Base-by-base conservation (phyloP, 140 eudicot genomes). In the Senecio squalidus region DNA sequence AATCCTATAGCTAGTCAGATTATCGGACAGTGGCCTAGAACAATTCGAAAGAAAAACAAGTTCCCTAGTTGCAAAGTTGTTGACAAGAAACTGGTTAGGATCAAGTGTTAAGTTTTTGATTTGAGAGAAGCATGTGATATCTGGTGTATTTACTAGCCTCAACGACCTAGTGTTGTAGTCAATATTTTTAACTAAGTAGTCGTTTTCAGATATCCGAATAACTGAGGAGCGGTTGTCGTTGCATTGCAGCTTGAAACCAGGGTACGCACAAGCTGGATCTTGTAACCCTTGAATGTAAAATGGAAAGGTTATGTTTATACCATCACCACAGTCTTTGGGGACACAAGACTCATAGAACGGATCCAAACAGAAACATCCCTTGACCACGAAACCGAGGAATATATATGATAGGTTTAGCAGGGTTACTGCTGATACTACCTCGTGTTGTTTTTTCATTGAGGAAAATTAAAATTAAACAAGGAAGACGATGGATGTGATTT, bases 201-300 rank as follows among this genome's bases (percentile, higher is more conserved):
- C 16, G 17, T 51, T 64, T 34, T 14, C 20, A 9, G 69, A 62
- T 31, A 40, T 33, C 40, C 25, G 38, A 50, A 34, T 6, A 50
- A 50, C 11, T n/a, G 36, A 24, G 34, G 41, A 17, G 1, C 71
- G 64, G 2, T 69, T 16, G 22, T 5, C 4, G 60, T 50, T 30
- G 59, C 91, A 83, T 8, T 52, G 20, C 30, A 83, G 55, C 62
- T 24, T 57, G 55, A 78, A 83, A 40, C 73, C 77, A 11, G 78
- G 82, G 73, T 47, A 58, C 64, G 86, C 83, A 57, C 92, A 83
- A 31, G 31, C 54, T 1, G 68, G 9, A 8, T 36, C 23, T 31
- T 69, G 78, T 36, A 6, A 4, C n/a, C 55, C 76, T 15, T 14
- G 17, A 24, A 76, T 69, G 28, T 13, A 66, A 56, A 83, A 83